Conservation (phyloP, 345 rosid species). For the Triadica sebifera region DNA sequence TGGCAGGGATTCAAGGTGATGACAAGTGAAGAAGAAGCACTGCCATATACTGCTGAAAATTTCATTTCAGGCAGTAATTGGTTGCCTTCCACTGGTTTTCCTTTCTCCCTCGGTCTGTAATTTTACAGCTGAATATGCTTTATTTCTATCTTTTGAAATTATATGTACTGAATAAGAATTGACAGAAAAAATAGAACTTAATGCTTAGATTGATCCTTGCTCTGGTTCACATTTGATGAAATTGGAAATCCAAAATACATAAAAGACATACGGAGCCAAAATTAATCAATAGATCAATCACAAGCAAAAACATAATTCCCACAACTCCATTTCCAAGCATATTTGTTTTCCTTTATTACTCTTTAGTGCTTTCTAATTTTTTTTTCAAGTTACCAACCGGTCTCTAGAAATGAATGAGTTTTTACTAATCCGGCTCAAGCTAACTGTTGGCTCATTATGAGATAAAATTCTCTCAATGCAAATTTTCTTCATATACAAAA, state of each 20-base stretch:
- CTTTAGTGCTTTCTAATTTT: too few relatives aligned
- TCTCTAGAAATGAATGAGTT: too few relatives aligned
- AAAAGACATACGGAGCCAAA: too few relatives aligned
- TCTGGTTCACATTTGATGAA: neutral
- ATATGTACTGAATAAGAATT: neutral
- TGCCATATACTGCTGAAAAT: conserved; percentile 43
- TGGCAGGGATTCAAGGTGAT: conserved; percentile 59
- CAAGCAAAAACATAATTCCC: too few relatives aligned
- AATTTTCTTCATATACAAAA: too few relatives aligned
- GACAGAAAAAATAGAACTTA: neutral
- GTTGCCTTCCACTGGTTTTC: conserved; percentile 65
- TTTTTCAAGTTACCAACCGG: too few relatives aligned
- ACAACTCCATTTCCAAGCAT: too few relatives aligned
- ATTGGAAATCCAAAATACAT: neutral
- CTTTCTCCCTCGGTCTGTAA: conserved; percentile 50
- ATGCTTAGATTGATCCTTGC: neutral
- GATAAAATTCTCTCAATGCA: too few relatives aligned
- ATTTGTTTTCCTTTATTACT: too few relatives aligned
- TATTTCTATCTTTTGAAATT: neutral
- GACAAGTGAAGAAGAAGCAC: conserved; percentile 37
- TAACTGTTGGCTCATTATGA: too few relatives aligned
- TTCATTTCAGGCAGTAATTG: conserved; percentile 57
- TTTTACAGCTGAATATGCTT: neutral
- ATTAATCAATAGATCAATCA: too few relatives aligned
- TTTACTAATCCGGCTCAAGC: too few relatives aligned